These are phyloP conservation scores for Albifimbria verrucaria DNA, from an alignment of 2,329 filamentous ascomycete genomes.

Conservation along the genomic window DNA sequence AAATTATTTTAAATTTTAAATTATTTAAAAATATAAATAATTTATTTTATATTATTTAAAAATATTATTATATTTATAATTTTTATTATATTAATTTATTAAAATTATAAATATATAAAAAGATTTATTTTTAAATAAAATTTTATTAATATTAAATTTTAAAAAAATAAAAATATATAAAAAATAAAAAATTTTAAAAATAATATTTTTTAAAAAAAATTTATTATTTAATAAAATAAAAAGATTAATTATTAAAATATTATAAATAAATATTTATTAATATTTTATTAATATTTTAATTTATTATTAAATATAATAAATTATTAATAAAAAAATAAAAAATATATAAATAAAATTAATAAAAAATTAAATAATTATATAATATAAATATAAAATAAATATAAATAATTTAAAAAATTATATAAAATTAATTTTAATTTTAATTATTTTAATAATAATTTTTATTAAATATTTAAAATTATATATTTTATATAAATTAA, in stretches of 20 bases:
- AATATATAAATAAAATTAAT: constrained; percentile 3
- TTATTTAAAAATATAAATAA: not conserved
- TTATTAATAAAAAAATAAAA: not conserved
- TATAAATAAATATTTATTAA: not conserved
- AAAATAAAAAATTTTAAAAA: not conserved
- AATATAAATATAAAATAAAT: constrained; percentile 1
- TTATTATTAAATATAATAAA: not conserved
- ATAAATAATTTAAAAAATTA: not conserved
- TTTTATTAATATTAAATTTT: not conserved
- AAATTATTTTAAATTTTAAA: not conserved
- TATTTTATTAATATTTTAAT: not conserved
- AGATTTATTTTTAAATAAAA: not conserved
- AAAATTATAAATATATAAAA: constrained; percentile 2
- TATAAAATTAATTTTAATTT: not conserved
- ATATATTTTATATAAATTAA: constrained; percentile 4
- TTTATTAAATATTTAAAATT: not conserved
- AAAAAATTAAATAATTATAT: constrained; percentile 2
- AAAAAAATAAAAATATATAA: not conserved
- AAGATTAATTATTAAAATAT: not conserved
- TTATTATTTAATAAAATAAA: not conserved
- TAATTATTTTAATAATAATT: not conserved
- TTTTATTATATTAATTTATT: not conserved
- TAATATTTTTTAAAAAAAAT: not conserved
- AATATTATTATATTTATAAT: not conserved
- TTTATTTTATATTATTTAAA: not conserved